phyloP scores from a whole-genome alignment of 1,284 basidiomycete species.

The Fomitopsis schrenkii region DNA sequence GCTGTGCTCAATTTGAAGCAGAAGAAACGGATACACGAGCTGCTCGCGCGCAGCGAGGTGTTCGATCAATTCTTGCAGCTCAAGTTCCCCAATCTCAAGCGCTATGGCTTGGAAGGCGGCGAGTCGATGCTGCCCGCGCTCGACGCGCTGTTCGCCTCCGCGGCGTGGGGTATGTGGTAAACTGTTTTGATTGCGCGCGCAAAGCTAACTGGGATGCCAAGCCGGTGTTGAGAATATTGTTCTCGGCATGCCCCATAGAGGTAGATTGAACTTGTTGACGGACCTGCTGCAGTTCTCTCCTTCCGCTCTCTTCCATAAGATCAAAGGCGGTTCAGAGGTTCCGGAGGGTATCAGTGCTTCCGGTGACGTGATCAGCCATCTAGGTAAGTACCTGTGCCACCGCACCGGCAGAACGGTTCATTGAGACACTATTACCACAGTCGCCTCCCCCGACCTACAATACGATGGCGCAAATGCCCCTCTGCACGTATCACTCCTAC shows the following conservation, averaged over 20 bases:
- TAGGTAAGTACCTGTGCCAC: conserved; percentile 40
- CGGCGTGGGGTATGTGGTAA: conserved; percentile 50
- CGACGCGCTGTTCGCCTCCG: conserved; percentile 67
- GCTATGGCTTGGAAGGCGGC: conserved; percentile 84
- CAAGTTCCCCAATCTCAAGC: conserved; percentile 82
- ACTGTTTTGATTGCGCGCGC: neutral
- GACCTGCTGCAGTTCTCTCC: conserved; percentile 67
- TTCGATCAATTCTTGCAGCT: conserved; percentile 79
- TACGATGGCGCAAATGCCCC: conserved; percentile 48
- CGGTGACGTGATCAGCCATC: conserved; percentile 86
- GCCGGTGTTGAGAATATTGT: conserved; percentile 71
- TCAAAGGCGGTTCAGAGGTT: conserved; percentile 74
- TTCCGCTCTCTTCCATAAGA: conserved; percentile 77
- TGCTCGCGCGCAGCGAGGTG: conserved; percentile 74
- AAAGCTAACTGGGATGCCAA: conserved; percentile 18
- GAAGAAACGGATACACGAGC: conserved; percentile 59
- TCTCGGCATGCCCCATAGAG: conserved; percentile 82
- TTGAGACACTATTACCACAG: conserved; percentile 29
- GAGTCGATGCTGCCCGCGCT: conserved; percentile 89
- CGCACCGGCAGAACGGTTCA: neutral
- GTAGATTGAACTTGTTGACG: conserved; percentile 85
- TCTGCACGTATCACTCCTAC: conserved; percentile 74
- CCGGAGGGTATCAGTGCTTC: conserved; percentile 65
- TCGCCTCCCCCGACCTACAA: conserved; percentile 53
- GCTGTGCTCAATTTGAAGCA: conserved; percentile 27